A percentile compares a stretch with the other conserved stretches of the same genome.
These are phyloP conservation scores for Brachypodium distachyon DNA, from an alignment of 202 grass and related monocot genomes.

Conservation along the genomic window DNA sequence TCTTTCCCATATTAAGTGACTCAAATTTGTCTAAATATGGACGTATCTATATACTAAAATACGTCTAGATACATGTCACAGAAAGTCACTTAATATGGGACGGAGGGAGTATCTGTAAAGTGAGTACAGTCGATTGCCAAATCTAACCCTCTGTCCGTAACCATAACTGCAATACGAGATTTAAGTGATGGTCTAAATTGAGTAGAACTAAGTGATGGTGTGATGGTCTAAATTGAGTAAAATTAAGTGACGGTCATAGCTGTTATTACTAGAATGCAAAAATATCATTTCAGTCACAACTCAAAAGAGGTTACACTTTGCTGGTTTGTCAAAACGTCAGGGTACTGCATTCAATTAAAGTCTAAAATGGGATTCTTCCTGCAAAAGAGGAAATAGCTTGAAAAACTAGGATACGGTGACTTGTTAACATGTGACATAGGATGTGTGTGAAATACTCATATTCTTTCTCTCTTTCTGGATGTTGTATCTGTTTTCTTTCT, in stretches of 20 bases:
- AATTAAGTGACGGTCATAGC: not conserved
- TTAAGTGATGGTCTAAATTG: too few relatives aligned
- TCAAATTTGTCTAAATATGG: too few relatives aligned
- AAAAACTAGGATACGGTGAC: not conserved
- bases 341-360: not conserved
- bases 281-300: not conserved
- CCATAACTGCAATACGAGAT: too few relatives aligned
- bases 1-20: too few relatives aligned
- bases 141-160: too few relatives aligned
- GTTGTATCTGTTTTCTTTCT: not conserved
- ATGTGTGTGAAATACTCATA: not conserved
- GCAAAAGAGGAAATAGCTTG: not conserved
- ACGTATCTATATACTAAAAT: too few relatives aligned
- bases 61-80: too few relatives aligned
- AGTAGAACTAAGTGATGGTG: not conserved
- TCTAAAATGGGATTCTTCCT: not conserved
- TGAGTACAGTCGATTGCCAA: too few relatives aligned
- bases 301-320: not conserved
- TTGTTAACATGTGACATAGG: not conserved
- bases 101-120: too few relatives aligned
- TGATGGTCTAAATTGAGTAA: not conserved
- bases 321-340: not conserved
- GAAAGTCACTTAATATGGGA: too few relatives aligned
- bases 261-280: conserved; percentile 2
- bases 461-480: not conserved